phyloP scores from a whole-genome alignment of 2,329 filamentous ascomycete genomes.

The Achaetomium macrosporum region DNA sequence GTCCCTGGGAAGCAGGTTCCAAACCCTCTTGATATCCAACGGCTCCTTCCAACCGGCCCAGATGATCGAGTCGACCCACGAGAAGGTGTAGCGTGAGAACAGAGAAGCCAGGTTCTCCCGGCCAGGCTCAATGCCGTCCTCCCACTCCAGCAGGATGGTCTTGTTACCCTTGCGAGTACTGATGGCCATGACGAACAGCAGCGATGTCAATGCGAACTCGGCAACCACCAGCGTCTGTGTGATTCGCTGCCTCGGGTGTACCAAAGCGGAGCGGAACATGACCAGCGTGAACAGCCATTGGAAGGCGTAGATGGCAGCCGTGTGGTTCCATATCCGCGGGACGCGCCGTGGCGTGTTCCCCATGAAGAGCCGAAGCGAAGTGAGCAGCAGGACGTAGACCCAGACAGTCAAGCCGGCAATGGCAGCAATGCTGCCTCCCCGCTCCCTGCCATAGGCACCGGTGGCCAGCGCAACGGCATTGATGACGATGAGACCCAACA shows the following conservation, averaged over 20 bases:
- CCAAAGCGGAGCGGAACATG: conserved; percentile 77
- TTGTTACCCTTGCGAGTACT: conserved; percentile 90
- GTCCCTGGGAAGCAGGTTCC: conserved; percentile 84
- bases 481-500: conserved; percentile 64
- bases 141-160: conserved; percentile 79
- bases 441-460: conserved; percentile 52
- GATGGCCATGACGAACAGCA: conserved; percentile 70
- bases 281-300: conserved; percentile 75
- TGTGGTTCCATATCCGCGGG: conserved; percentile 86
- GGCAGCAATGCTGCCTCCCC: conserved; percentile 54
- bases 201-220: conserved; percentile 67
- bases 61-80: conserved; percentile 86
- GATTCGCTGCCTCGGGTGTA: conserved; percentile 63
- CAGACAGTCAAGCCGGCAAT: conserved; percentile 67
- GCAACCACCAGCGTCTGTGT: conserved; percentile 60
- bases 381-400: conserved; percentile 73
- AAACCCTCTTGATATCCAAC: conserved; percentile 77
- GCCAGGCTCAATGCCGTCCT: conserved; percentile 81
- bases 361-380: conserved; percentile 63
- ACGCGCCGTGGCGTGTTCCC: conserved; percentile 60
- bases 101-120: conserved; percentile 82
- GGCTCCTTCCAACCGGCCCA: conserved; percentile 83
- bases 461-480: conserved; percentile 61
- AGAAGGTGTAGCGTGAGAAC: conserved; percentile 79
- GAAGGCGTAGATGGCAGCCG: conserved; percentile 71